Percentiles rank a stretch among this genome's conserved stretches.
These are phyloP conservation scores for Silene uniflora DNA, from an alignment of 148 eudicot genomes.

Conservation along the genomic window DNA sequence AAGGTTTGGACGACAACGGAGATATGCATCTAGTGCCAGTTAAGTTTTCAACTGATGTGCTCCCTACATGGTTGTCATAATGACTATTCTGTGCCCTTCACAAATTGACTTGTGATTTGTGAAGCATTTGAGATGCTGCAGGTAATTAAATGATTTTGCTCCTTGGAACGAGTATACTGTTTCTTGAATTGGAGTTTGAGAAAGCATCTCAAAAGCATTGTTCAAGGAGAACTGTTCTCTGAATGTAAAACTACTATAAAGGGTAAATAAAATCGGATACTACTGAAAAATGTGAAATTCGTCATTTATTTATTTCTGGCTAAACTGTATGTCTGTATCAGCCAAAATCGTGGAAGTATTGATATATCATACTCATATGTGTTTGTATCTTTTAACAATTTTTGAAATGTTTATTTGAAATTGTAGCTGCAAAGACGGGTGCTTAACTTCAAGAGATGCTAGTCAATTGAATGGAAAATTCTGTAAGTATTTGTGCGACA, in stretches of 20 bases:
- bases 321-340: not conserved
- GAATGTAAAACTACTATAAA: not conserved
- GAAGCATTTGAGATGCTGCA: not conserved
- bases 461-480: constrained; percentile 31
- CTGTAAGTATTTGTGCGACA: constrained; percentile 26
- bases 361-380: not conserved
- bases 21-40: too few species aligned
- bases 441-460: constrained; percentile 5
- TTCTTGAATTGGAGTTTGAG: not conserved
- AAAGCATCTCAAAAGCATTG: not conserved
- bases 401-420: constrained; percentile 1
- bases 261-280: not conserved
- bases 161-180: not conserved
- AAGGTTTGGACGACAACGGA: too few species aligned
- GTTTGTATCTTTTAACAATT: not conserved
- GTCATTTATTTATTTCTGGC: not conserved
- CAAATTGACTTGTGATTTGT: not conserved
- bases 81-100: too few species aligned
- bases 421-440: constrained; percentile 24
- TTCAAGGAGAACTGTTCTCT: not conserved
- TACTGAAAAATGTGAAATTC: not conserved
- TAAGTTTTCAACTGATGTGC: too few species aligned
- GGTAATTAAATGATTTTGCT: not conserved
- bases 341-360: not conserved
- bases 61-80: too few species aligned